phyloP scores from a whole-genome alignment of 352 stramenopile species.

The Phytopythium ostracodes region DNA sequence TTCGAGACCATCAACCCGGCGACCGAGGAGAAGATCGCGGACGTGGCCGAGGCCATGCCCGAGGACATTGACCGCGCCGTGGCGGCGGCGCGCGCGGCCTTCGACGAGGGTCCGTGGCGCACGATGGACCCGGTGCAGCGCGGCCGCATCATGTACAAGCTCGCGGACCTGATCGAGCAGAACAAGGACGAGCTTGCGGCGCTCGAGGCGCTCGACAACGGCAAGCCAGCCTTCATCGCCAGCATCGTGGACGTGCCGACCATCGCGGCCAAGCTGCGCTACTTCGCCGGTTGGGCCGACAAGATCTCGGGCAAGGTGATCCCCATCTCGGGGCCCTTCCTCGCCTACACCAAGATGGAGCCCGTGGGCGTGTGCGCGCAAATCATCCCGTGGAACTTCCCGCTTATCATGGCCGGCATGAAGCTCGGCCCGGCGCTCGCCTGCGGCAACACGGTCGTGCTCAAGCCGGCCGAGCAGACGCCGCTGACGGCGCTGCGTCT shows the following conservation, averaged over 20 bases:
- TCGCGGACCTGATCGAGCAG: slow-evolving; percentile 46
- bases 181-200: slow-evolving; percentile 55
- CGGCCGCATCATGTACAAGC: slow-evolving; percentile 30
- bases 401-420: slow-evolving; percentile 92
- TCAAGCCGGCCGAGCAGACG: slow-evolving; percentile 94
- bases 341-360: slow-evolving; percentile 62
- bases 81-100: slow-evolving; percentile 47
- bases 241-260: slow-evolving; percentile 74
- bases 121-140: slow-evolving; percentile 33
- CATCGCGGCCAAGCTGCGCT: slow-evolving; percentile 86
- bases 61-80: slow-evolving; percentile 70
- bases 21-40: slow-evolving; percentile 65
- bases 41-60: slow-evolving; percentile 44
- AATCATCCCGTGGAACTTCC: slow-evolving; percentile 97
- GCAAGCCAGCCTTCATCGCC: slow-evolving; percentile 89
- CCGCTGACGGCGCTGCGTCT: slow-evolving; percentile 88
- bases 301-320: slow-evolving; percentile 76
- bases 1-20: slow-evolving; percentile 78
- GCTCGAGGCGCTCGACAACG: slow-evolving; percentile 93
- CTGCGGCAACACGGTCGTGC: slow-evolving; percentile 88
- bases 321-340: slow-evolving; percentile 36
- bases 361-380: slow-evolving; percentile 85
- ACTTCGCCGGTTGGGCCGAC: slow-evolving; percentile 90
- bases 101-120: slow-evolving; percentile 32
- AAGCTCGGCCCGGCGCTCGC: slow-evolving; percentile 90